phyloP scores from a whole-genome alignment of 2,329 filamentous ascomycete species.

The Dactylonectria macrodidyma region DNA sequence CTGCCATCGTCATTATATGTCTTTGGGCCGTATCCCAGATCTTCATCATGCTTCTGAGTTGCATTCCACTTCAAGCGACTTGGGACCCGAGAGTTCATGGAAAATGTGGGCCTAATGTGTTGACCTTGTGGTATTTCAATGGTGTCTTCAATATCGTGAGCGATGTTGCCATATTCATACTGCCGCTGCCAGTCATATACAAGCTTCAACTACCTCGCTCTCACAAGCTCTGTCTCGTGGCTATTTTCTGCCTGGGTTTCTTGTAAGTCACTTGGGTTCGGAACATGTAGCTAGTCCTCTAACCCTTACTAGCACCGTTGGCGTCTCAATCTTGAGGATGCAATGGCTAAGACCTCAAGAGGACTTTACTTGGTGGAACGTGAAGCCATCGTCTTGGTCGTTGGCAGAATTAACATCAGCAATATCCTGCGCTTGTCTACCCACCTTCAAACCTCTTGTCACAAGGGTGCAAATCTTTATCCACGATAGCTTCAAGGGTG shows the following conservation, averaged over 20 bases:
- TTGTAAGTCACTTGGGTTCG: constrained; percentile 25
- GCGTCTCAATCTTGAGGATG: constrained; percentile 30
- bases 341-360: constrained; percentile 20
- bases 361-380: constrained; percentile 31
- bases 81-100: constrained; percentile 28
- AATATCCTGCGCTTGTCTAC: constrained; percentile 36
- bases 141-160: constrained; percentile 32
- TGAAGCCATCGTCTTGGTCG: constrained; percentile 28
- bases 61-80: constrained; percentile 22
- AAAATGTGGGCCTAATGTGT: constrained; percentile 6
- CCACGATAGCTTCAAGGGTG: rapidly evolving
- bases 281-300: rapidly evolving
- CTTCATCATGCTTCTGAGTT: constrained; percentile 25
- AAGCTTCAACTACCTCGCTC: constrained; percentile 22
- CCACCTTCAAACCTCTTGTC: constrained; percentile 34
- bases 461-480: background rate
- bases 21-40: constrained; percentile 25
- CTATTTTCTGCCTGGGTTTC: constrained; percentile 28
- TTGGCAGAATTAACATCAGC: constrained; percentile 36
- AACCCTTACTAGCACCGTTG: constrained; percentile 15
- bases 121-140: constrained; percentile 12
- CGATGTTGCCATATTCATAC: constrained; percentile 31
- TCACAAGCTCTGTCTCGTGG: constrained; percentile 32
- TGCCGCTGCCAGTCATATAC: constrained; percentile 37
- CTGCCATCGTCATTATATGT: constrained; percentile 8